Percentiles rank a stretch among this genome's conserved stretches.
phyloP scores from a whole-genome alignment of 495 filamentous ascomycete species.

The Letharia columbiana region DNA sequence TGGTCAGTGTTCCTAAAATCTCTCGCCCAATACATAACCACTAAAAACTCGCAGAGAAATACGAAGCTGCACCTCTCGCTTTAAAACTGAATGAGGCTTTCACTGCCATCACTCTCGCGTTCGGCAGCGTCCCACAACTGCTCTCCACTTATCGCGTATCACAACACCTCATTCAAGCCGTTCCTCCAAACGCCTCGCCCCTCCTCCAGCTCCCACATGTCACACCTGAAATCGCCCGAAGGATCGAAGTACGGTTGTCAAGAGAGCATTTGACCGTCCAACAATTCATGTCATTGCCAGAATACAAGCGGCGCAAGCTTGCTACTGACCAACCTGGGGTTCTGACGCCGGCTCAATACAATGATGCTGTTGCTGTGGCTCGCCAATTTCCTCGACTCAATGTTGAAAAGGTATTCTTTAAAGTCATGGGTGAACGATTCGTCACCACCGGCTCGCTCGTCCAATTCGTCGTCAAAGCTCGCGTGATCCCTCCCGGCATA shows the following conservation, averaged over 20 bases:
- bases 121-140: slow-evolving; percentile 71
- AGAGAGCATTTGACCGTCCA: slow-evolving; percentile 73
- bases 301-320: slow-evolving; percentile 60
- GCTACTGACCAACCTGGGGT: slow-evolving; percentile 59
- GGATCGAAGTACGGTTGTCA: slow-evolving; percentile 62
- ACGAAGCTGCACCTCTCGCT: slow-evolving; percentile 77
- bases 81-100: slow-evolving; percentile 79
- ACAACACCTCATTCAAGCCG: slow-evolving; percentile 82
- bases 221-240: slow-evolving; percentile 61
- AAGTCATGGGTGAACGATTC: slow-evolving; percentile 87
- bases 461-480: slow-evolving; percentile 89
- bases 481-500: slow-evolving; percentile 81
- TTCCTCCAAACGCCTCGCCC: slow-evolving; percentile 73
- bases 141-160: slow-evolving; percentile 71
- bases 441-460: slow-evolving; percentile 91
- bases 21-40: background rate
- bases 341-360: slow-evolving; percentile 67
- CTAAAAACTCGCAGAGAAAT: slow-evolving; percentile 44
- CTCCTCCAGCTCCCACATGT: slow-evolving; percentile 90
- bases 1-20: slow-evolving; percentile 44
- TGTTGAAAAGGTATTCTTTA: slow-evolving; percentile 96
- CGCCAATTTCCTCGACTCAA: slow-evolving; percentile 71
- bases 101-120: slow-evolving; percentile 76
- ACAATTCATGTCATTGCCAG: slow-evolving; percentile 75
- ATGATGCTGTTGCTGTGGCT: slow-evolving; percentile 62